Percentiles rank a stretch among this genome's conserved stretches.
Evolutionary conservation across 495 filamentous ascomycete species (phyloP).

Genomic region (Xylaria scruposa): DNA sequence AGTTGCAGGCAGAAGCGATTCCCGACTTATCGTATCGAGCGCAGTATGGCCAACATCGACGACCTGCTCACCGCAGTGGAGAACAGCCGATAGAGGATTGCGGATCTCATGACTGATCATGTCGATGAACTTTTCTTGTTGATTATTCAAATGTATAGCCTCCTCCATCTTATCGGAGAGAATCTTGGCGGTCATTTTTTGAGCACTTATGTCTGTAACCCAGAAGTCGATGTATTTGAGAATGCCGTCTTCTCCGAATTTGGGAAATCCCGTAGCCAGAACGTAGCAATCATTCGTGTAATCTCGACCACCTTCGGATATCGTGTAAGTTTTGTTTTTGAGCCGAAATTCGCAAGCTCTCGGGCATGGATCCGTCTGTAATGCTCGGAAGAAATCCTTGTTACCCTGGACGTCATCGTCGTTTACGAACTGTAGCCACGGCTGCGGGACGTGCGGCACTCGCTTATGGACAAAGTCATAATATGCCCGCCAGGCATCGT

Average conservation of each 20-base stretch:
- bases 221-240: slow-evolving; percentile 47
- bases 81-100: slow-evolving; percentile 73
- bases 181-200: slow-evolving; percentile 47
- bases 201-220: slow-evolving; percentile 53
- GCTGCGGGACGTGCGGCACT: background rate
- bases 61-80: slow-evolving; percentile 75
- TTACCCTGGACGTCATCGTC: background rate
- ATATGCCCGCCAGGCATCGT: background rate
- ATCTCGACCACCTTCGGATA: background rate
- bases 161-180: slow-evolving; percentile 48
- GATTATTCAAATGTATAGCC: slow-evolving; percentile 56
- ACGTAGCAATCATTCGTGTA: background rate
- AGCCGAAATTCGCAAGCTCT: background rate
- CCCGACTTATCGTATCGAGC: background rate
- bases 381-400: background rate
- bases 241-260: slow-evolving; percentile 47
- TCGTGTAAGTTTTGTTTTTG: background rate
- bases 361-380: background rate
- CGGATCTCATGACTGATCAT: slow-evolving; percentile 79
- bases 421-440: background rate
- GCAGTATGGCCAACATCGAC: slow-evolving; percentile 37
- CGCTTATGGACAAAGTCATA: background rate
- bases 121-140: slow-evolving; percentile 76
- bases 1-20: background rate
- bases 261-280: slow-evolving; percentile 30